Evolutionary conservation across 2,329 filamentous ascomycete genomes (phyloP).

Genomic region (Sporothrix luriei): DNA sequence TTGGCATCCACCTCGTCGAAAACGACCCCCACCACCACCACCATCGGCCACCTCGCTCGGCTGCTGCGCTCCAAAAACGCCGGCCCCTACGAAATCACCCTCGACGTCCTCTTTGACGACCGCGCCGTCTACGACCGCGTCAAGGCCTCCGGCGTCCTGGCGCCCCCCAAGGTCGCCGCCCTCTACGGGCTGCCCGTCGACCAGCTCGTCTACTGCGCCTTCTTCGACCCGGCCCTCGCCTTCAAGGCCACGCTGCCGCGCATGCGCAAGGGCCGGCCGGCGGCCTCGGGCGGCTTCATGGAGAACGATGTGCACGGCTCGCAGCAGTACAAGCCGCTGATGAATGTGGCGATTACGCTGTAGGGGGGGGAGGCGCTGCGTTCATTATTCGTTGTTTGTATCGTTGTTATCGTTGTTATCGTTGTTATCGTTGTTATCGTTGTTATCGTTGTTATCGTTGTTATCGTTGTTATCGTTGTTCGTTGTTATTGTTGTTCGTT

Average conservation of each 20-base stretch:
- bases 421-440: too few relatives aligned
- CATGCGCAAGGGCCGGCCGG: constrained; percentile 11
- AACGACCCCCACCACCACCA: background rate
- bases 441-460: too few relatives aligned
- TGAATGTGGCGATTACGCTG: constrained; percentile 9
- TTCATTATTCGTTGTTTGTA: too few relatives aligned
- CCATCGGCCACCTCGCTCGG: constrained; percentile 40
- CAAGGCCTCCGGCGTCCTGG: constrained; percentile 18
- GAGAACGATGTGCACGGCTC: constrained; percentile 28
- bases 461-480: too few relatives aligned
- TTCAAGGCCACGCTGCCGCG: constrained; percentile 29
- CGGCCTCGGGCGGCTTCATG: constrained; percentile 24
- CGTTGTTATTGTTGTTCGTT: too few relatives aligned
- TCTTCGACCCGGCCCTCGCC: constrained; percentile 27
- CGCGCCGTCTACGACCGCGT: constrained; percentile 15
- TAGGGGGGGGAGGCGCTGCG: background rate
- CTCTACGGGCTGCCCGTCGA: constrained; percentile 24
- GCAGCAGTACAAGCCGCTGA: constrained; percentile 27
- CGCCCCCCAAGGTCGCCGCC: background rate
- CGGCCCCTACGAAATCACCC: constrained; percentile 52
- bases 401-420: too few relatives aligned
- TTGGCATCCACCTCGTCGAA: constrained; percentile 25
- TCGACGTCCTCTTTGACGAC: constrained; percentile 29
- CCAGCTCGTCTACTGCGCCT: constrained; percentile 27
- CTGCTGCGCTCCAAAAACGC: constrained; percentile 55